phyloP scores from a whole-genome alignment of 768 basidiomycete genomes.

The Mycena galericulata region DNA sequence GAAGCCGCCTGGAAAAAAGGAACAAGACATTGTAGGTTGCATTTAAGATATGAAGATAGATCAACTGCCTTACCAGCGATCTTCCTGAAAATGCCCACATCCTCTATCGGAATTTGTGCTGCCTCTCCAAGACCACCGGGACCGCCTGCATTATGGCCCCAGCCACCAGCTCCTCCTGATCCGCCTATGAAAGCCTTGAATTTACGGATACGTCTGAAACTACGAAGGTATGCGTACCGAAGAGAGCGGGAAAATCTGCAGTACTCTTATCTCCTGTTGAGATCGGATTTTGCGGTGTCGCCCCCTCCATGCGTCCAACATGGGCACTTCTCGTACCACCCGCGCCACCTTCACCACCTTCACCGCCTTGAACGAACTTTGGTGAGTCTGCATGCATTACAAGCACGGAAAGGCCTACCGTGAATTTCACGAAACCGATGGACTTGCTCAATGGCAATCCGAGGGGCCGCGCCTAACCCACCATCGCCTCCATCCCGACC shows the following conservation, averaged over 20 bases:
- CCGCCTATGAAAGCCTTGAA: background rate
- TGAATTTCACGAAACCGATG: background rate
- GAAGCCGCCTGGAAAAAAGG: background rate
- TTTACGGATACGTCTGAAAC: background rate
- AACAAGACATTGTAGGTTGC: too few relatives aligned
- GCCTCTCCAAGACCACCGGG: background rate
- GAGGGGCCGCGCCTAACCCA: background rate
- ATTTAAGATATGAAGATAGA: background rate
- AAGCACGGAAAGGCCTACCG: background rate
- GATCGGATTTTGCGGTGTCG: too few relatives aligned
- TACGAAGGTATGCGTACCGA: background rate
- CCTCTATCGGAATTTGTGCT: background rate
- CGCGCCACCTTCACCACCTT: background rate
- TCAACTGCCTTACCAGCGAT: background rate
- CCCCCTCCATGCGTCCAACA: too few relatives aligned
- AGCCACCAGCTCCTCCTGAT: background rate
- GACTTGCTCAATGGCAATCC: background rate
- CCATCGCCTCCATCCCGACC: background rate
- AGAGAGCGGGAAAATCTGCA: background rate
- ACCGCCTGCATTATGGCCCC: background rate
- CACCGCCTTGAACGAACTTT: background rate
- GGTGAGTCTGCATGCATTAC: background rate
- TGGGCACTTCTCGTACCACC: too few relatives aligned
- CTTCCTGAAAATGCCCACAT: background rate
- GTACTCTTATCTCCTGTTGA: too few relatives aligned